These are phyloP conservation scores for Fraxinus angustifolia DNA, from an alignment of 305 asterid genomes.

Conservation along the genomic window DNA sequence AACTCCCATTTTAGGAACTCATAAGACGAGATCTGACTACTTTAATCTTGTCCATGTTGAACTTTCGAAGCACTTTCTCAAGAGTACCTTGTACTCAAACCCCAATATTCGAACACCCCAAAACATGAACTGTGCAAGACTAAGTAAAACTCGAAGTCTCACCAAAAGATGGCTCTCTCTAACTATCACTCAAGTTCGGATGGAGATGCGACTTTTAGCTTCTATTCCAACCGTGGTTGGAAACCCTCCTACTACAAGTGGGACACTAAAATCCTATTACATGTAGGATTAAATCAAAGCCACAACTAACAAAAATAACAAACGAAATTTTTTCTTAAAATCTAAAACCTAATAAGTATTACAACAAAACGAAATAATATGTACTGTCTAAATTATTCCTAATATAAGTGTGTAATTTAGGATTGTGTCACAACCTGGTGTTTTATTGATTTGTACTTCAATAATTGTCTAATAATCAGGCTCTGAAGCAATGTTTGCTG, in stretches of 20 bases:
- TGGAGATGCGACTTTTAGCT: background rate
- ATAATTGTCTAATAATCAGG: conserved; percentile 21
- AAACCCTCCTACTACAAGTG: background rate
- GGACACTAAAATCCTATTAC: background rate
- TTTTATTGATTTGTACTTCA: background rate
- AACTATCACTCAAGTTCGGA: background rate
- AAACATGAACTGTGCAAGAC: background rate
- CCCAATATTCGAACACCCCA: background rate
- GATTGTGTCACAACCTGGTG: background rate
- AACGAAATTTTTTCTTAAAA: background rate
- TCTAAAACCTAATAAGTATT: background rate
- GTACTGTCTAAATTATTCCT: background rate
- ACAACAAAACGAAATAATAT: background rate
- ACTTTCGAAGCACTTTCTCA: background rate
- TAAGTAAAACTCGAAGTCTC: background rate
- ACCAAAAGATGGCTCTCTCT: background rate
- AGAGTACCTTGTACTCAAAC: background rate
- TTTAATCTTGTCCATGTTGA: background rate
- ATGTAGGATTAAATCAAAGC: background rate
- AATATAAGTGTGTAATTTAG: background rate
- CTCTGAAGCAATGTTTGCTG: conserved; percentile 44
- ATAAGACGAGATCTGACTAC: background rate
- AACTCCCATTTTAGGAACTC: background rate
- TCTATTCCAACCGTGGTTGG: background rate
- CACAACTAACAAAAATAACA: background rate